Evolutionary conservation across 306 rosid genomes (phyloP).

Genomic region (Clitoria ternatea): DNA sequence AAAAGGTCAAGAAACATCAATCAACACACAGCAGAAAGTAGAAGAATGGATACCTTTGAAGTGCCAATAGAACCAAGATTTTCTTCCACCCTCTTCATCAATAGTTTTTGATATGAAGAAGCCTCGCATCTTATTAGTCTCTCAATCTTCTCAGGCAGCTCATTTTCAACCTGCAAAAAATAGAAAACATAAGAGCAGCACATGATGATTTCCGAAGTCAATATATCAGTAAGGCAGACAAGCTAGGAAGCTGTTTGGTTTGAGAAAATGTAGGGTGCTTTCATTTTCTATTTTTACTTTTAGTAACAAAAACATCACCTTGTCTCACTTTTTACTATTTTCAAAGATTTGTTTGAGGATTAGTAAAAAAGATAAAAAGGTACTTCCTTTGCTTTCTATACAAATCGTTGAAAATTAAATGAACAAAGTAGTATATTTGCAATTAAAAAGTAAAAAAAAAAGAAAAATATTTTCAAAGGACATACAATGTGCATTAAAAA

Average conservation of each 20-base stretch:
- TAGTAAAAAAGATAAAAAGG: background rate
- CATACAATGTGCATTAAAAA: background rate
- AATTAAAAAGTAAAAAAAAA: background rate
- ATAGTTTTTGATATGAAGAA: constrained; percentile 96
- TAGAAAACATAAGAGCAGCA: constrained; percentile 24
- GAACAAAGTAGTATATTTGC: background rate
- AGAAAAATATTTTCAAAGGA: background rate
- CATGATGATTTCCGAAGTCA: constrained; percentile 7
- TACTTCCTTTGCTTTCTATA: background rate
- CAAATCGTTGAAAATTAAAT: background rate
- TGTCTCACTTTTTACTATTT: background rate
- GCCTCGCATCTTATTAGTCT: constrained; percentile 97
- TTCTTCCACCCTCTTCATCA: constrained; percentile 98
- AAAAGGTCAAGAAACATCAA: constrained; percentile 7
- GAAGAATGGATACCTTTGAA: constrained; percentile 53
- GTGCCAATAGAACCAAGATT: constrained; percentile 90
- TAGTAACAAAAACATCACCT: background rate
- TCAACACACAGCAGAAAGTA: constrained; percentile 7
- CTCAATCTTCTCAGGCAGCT: constrained; percentile 96
- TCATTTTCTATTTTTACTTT: background rate
- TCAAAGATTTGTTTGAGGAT: background rate
- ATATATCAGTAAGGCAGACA: background rate
- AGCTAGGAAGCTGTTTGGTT: background rate
- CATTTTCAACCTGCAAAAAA: constrained; percentile 74
- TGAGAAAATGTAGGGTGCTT: background rate